Base-by-base conservation (phyloP, 306 rosid species). In the Fragaria ananassa region DNA sequence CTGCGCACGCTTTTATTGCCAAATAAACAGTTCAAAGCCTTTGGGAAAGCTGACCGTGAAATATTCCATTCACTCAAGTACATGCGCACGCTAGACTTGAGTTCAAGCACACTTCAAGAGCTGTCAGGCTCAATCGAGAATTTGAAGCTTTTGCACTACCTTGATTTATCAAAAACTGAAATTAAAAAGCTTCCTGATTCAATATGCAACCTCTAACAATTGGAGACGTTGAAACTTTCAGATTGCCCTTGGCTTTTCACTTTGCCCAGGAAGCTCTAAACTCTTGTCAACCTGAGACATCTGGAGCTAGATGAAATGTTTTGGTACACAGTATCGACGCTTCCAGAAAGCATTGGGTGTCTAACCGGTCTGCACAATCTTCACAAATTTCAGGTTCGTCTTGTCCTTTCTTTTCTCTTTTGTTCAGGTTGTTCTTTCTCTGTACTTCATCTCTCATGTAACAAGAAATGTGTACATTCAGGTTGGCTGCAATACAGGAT, bases 251-350 rank as follows among this genome's bases (percentile, higher is more conserved):
- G 63, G 66, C 25, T 78, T 71, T 17, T 45, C 76, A 21, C 11
- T 46, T 71, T 78, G 81, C 81, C 81, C 39, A 15, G 4, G 39
- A 47, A 78, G 14, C 41, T 78, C 37, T 29, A 19, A 39, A 8
- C 18, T 21, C 76, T 78, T 15, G 53, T 71, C 58, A 71, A 63
- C 14, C 25, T 50, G 50, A 71, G 76, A 27, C 51, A 78, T 71
- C 58, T 78, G 46, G 82, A 78, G 77, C 76, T 71, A 42, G 82
- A 78, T 35, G 54, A 71, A 23, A 71, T 71, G 69, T 78, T 78
- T 34, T 61, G 77, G 77, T 49, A 14, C 67, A 72, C 50, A 72
- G 35, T 2, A 8, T 62, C 34, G 19, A 25, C 2, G 1, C n/a
- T 78, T 29, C 77, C 77, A 35, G 46, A 56, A 15, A 50, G 27